phyloP scores from a whole-genome alignment of 129 eudicot species.

The Arctium lappa region DNA sequence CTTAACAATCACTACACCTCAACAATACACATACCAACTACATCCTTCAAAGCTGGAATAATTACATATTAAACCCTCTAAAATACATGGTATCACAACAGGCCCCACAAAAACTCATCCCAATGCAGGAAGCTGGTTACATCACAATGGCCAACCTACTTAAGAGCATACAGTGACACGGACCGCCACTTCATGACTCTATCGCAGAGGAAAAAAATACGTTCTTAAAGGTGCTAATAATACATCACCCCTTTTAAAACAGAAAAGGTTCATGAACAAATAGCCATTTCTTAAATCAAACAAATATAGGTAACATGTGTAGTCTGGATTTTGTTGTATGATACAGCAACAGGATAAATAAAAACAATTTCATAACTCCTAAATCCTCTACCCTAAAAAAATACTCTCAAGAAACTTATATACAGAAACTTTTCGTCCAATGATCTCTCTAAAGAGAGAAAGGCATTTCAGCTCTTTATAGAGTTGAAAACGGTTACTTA shows the following conservation, averaged over 20 bases:
- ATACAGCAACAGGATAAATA: not conserved
- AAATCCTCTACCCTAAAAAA: constrained; percentile 13
- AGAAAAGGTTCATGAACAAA: not conserved
- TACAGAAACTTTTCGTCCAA: constrained; percentile 3
- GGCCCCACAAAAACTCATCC: not conserved
- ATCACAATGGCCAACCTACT: not conserved
- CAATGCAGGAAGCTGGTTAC: not conserved
- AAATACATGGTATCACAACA: not conserved
- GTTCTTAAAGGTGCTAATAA: not conserved
- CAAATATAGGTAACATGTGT: constrained; percentile 4
- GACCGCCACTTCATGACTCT: no score
- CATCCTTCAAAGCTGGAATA: not conserved
- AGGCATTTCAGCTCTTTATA: not conserved
- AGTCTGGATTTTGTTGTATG: not conserved
- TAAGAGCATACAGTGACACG: no score
- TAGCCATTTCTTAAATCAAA: not conserved
- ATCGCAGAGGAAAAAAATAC: no score
- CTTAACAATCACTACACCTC: not conserved
- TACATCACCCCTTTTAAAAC: not conserved
- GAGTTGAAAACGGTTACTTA: not conserved
- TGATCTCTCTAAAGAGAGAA: not conserved
- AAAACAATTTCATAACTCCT: constrained; percentile 3
- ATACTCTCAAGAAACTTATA: constrained; percentile 10
- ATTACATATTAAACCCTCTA: not conserved
- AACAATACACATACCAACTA: not conserved